Base-by-base conservation (phyloP, 768 basidiomycete species). In the Mycena floridula region DNA sequence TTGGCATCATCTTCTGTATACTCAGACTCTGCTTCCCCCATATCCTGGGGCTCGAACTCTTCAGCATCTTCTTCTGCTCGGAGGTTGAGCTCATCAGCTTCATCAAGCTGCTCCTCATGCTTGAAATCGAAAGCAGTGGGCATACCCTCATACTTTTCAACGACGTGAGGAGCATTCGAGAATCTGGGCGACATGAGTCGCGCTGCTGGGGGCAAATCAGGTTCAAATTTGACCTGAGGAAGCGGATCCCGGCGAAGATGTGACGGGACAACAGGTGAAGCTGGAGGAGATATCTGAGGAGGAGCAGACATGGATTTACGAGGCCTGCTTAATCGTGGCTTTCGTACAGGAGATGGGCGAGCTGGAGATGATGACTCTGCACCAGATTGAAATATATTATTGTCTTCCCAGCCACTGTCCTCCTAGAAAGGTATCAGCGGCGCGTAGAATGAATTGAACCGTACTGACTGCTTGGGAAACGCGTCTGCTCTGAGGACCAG, bases 311-410 rank as follows among this genome's bases (percentile, higher is more conserved):
- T 71, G 3, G 85, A 85, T 58, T 84, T 82, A 39, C 84, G 80
- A 23, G 77, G 70, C 55, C 75, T 82, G 35, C 69, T 74, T 5
- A 68, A 55, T 6, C 71, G 57, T 37, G 68, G 50, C 62, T 72
- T 71, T 51, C 69, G 63, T 47, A 64, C 47, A 37, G 81, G 83
- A 5, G 81, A 76, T 26, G 83, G 79, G 15, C 81, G 82, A 8
- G 59, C 62, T 25, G 89, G 88, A 12, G 87, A 89, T 6, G 87
- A 87, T n/a, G 84, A 85, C 54, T 91, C 89, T 4, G 84, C 83
- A n/a, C 87, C 89, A 7, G 87, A 89, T 57, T 92, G 89, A 59
- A 92, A 92, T 23, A 89, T 79, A 50, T 92, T 91, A 56, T 89
- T 89, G 51, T 90, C 89, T 56, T 91, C 89, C 88, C 89, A 91